Evolutionary conservation across 163 green algal genomes (phyloP).

Genomic region (Chlorella variabilis): DNA sequence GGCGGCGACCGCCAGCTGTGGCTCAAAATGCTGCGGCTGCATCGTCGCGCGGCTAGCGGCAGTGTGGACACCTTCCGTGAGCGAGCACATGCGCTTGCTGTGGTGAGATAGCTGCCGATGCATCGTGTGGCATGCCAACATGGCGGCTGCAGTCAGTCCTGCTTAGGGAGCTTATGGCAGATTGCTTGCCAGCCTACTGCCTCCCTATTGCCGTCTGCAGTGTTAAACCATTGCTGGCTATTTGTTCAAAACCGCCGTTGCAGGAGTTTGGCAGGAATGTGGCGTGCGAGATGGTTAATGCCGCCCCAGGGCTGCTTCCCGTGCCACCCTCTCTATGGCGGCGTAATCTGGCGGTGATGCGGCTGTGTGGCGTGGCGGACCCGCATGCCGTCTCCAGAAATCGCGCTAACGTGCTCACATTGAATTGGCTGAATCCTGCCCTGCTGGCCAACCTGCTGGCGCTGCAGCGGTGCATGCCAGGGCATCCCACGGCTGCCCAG

Average conservation of each 20-base stretch:
- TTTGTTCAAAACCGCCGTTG: background rate
- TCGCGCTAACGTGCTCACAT: background rate
- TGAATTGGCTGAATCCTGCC: background rate
- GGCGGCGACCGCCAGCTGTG: background rate
- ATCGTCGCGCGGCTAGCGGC: background rate
- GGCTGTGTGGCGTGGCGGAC: background rate
- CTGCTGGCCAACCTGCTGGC: conserved; percentile 1
- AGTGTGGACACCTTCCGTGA: background rate
- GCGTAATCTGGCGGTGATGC: background rate
- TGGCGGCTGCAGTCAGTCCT: background rate
- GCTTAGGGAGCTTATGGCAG: background rate
- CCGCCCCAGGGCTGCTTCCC: background rate
- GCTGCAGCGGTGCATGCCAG: conserved; percentile 5
- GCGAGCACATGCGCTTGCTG: background rate
- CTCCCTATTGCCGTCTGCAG: no score
- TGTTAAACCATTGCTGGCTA: no score
- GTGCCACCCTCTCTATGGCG: background rate
- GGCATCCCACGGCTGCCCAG: background rate
- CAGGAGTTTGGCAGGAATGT: conserved; percentile 2
- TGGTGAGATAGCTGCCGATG: background rate
- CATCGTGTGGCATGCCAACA: no score
- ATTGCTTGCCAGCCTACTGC: background rate
- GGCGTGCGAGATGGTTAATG: background rate
- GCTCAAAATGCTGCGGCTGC: background rate
- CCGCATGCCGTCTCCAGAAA: background rate